A percentile compares a stretch with the other conserved stretches of the same genome.
These are phyloP conservation scores for Kluyveromyces aestuarii DNA, from an alignment of 805 yeast species.

Conservation along the genomic window DNA sequence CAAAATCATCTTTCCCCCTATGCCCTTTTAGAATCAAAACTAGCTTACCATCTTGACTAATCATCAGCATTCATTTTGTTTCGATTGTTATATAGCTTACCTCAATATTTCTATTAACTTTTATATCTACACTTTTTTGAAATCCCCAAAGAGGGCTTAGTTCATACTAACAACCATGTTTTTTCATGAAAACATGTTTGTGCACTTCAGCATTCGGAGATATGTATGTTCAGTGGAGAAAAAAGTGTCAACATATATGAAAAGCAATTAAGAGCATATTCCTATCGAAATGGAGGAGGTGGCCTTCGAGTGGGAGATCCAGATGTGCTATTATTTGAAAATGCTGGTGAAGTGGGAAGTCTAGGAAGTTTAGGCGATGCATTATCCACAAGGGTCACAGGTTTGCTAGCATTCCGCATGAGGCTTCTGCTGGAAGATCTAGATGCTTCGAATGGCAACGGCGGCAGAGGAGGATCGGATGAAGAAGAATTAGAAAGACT, in stretches of 20 bases:
- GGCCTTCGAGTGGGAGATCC: slow-evolving; percentile 15
- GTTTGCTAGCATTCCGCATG: not conserved
- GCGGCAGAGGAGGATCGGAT: slow-evolving; percentile 20
- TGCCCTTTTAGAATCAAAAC: slow-evolving; percentile 4
- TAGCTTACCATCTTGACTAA: slow-evolving; percentile 6
- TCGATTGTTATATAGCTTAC: not conserved
- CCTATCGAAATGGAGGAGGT: slow-evolving; percentile 13
- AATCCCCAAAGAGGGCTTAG: not conserved
- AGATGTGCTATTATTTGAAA: slow-evolving; percentile 3
- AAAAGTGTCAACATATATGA: too few relatives aligned
- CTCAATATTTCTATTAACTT: not conserved
- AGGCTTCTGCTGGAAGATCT: slow-evolving; percentile 1
- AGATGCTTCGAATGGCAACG: slow-evolving; percentile 12
- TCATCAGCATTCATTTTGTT: slow-evolving; percentile 1
- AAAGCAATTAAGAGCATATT: too few relatives aligned
- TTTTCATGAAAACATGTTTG: not conserved
- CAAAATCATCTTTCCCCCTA: not conserved
- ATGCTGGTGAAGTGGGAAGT: slow-evolving; percentile 5
- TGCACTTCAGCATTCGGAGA: too few relatives aligned
- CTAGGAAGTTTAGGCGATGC: slow-evolving; percentile 12
- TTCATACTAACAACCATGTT: not conserved
- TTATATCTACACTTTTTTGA: not conserved
- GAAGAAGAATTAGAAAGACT: not conserved
- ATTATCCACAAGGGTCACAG: not conserved
- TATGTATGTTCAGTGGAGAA: too few relatives aligned